phyloP scores from a whole-genome alignment of 352 stramenopile species.

The Phytopythium delawarense region DNA sequence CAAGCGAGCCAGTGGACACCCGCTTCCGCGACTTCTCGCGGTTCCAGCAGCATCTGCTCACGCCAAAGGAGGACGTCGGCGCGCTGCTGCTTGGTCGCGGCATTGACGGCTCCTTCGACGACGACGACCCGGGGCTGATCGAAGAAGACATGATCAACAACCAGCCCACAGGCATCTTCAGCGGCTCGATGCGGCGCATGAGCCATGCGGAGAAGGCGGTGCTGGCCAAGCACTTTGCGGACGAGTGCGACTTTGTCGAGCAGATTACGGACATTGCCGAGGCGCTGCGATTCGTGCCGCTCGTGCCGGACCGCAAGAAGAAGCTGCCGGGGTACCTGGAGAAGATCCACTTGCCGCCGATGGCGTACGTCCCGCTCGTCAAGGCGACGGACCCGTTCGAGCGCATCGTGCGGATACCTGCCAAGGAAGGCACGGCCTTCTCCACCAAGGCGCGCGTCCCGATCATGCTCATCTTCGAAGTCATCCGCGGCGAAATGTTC shows the following conservation, averaged over 20 bases:
- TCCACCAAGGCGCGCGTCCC: slow-evolving; percentile 84
- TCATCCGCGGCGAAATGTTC: slow-evolving; percentile 76
- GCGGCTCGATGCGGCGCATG: slow-evolving; percentile 58
- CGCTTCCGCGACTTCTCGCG: slow-evolving; percentile 82
- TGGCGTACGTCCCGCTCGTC: slow-evolving; percentile 85
- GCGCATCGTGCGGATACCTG: slow-evolving; percentile 80
- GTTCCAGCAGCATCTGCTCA: slow-evolving; percentile 85
- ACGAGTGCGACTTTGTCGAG: slow-evolving; percentile 87
- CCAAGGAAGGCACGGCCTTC: slow-evolving; percentile 84
- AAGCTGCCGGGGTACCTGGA: slow-evolving; percentile 74
- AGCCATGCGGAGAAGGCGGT: slow-evolving; percentile 79
- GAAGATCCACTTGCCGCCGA: slow-evolving; percentile 78
- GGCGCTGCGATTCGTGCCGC: slow-evolving; percentile 76
- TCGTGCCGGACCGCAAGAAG: slow-evolving; percentile 74
- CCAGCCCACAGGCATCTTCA: slow-evolving; percentile 75
- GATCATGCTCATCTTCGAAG: slow-evolving; percentile 88
- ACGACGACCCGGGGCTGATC: slow-evolving; percentile 35
- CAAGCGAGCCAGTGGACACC: slow-evolving; percentile 44
- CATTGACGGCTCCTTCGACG: slow-evolving; percentile 37
- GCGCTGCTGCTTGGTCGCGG: slow-evolving; percentile 37
- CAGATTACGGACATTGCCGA: slow-evolving; percentile 88
- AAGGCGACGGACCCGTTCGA: slow-evolving; percentile 88
- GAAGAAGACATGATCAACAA: slow-evolving; percentile 65
- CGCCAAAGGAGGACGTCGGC: slow-evolving; percentile 59
- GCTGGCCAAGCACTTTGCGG: slow-evolving; percentile 78